phyloP scores from a whole-genome alignment of 2,329 filamentous ascomycete genomes.

The Trichophyton mentagrophytes region DNA sequence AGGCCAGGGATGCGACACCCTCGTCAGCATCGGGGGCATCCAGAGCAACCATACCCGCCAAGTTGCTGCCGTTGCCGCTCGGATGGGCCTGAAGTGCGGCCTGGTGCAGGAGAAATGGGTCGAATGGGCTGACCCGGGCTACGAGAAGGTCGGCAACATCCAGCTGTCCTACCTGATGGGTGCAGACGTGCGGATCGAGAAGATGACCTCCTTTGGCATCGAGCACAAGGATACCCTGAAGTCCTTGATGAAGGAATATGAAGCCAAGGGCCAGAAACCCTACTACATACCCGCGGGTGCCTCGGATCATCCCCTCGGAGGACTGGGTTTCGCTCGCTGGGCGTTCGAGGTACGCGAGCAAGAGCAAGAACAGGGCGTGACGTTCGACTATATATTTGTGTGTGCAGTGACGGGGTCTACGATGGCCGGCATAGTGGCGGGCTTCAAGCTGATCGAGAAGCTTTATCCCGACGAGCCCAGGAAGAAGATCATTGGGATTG shows the following conservation, averaged over 20 bases:
- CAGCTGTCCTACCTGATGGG: constrained; percentile 57
- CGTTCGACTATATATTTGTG: constrained; percentile 56
- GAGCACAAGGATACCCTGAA: constrained; percentile 52
- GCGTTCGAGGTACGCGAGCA: constrained; percentile 55
- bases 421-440: constrained; percentile 58
- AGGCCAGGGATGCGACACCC: constrained; percentile 44
- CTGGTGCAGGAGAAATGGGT: constrained; percentile 60
- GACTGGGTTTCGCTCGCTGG: constrained; percentile 58
- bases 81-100: constrained; percentile 38
- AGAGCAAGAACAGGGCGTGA: constrained; percentile 48
- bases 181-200: constrained; percentile 49
- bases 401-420: constrained; percentile 61
- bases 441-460: constrained; percentile 52
- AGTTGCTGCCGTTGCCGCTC: constrained; percentile 50
- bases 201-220: constrained; percentile 48
- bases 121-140: constrained; percentile 46
- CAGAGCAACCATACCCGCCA: constrained; percentile 60
- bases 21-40: constrained; percentile 54
- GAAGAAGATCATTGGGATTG: constrained; percentile 53
- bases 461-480: constrained; percentile 29
- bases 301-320: constrained; percentile 57
- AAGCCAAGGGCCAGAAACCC: constrained; percentile 43
- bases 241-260: constrained; percentile 42
- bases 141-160: constrained; percentile 57
- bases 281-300: constrained; percentile 63